Evolutionary conservation across 768 basidiomycete species (phyloP).

Genomic region (Candolleomyces eurysporus): DNA sequence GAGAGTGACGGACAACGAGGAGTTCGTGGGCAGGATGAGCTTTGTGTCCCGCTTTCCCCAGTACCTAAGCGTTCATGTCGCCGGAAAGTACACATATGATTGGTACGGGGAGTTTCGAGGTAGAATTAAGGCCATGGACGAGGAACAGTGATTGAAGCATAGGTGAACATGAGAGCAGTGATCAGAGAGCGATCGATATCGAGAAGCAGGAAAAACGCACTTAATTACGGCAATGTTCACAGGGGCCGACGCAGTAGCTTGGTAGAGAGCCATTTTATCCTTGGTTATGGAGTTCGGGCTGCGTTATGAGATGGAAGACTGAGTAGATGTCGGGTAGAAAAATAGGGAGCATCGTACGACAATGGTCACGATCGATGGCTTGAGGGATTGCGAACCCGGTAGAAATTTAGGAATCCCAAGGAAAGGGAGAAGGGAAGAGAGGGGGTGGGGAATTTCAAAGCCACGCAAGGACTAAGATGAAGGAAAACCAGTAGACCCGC

Average conservation of each 20-base stretch:
- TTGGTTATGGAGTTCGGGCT: background rate
- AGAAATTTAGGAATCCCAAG: background rate
- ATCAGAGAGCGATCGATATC: background rate
- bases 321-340: background rate
- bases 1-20: slow-evolving; percentile 96
- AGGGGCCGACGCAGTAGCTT: slow-evolving; percentile 89
- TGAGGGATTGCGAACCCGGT: too few species aligned
- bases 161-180: background rate
- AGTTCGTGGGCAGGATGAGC: slow-evolving; percentile 95
- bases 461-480: background rate
- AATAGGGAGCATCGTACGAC: background rate
- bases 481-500: background rate
- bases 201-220: slow-evolving; percentile 37
- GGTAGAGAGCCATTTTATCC: slow-evolving; percentile 43
- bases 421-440: background rate
- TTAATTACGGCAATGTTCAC: slow-evolving; percentile 99
- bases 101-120: background rate
- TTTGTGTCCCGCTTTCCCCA: slow-evolving; percentile 98
- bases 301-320: background rate
- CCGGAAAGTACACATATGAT: background rate
- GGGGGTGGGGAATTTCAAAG: background rate
- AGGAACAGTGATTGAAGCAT: background rate
- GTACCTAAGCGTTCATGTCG: slow-evolving; percentile 52
- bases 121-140: background rate
- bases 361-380: too few species aligned